These are phyloP conservation scores for Halenospora varia DNA, from an alignment of 495 filamentous ascomycete genomes.

Conservation along the genomic window DNA sequence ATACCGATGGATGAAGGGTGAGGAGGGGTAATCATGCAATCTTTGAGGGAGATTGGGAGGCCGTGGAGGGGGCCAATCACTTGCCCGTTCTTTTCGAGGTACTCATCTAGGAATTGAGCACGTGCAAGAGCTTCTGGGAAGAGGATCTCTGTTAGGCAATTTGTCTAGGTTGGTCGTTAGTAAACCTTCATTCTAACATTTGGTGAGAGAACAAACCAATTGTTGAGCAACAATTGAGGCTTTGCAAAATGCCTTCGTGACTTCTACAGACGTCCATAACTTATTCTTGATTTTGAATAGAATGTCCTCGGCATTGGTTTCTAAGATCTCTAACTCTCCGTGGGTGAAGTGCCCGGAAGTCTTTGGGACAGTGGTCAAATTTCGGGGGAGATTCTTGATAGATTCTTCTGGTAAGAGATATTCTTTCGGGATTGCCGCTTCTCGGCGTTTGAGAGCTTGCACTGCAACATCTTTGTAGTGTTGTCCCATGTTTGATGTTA, in stretches of 20 bases:
- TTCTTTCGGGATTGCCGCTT: constrained; percentile 24
- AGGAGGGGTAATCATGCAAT: constrained; percentile 39
- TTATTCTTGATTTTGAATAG: constrained; percentile 41
- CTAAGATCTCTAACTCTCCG: constrained; percentile 56
- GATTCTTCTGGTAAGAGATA: constrained; percentile 19
- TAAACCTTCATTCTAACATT: background rate
- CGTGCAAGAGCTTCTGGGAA: constrained; percentile 48
- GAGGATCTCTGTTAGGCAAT: constrained; percentile 56
- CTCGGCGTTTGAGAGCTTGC: constrained; percentile 23
- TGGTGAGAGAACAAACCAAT: constrained; percentile 15
- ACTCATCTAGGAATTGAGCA: constrained; percentile 49
- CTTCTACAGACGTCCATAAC: constrained; percentile 49
- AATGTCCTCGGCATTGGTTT: constrained; percentile 49
- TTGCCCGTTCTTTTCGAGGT: constrained; percentile 41
- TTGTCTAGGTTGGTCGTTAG: constrained; percentile 38
- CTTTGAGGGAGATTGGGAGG: constrained; percentile 54
- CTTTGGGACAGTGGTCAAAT: constrained; percentile 23
- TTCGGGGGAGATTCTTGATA: constrained; percentile 15
- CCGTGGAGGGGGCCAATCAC: constrained; percentile 55
- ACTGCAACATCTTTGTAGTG: constrained; percentile 25
- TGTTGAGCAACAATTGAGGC: constrained; percentile 29
- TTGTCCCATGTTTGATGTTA: constrained; percentile 18
- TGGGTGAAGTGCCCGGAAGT: constrained; percentile 23
- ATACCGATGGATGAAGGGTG: constrained; percentile 24
- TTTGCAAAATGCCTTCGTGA: constrained; percentile 59